Evolutionary conservation across 352 stramenopile species (phyloP).

Genomic region (Phytophthora pluvialis): DNA sequence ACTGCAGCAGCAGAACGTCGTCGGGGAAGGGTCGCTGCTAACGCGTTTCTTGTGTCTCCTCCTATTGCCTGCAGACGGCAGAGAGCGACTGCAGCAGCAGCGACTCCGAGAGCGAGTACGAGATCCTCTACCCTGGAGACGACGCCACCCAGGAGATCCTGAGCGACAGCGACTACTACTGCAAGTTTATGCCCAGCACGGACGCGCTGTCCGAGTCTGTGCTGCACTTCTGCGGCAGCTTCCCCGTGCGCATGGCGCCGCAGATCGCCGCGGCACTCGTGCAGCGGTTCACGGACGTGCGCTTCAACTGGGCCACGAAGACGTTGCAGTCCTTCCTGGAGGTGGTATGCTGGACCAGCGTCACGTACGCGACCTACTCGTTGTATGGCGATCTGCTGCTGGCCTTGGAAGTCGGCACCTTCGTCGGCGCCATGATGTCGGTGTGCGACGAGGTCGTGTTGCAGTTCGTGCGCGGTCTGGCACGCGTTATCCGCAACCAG

Average conservation of each 20-base stretch:
- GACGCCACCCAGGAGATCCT: conserved; percentile 54
- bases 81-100: conserved; percentile 23
- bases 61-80: conserved; percentile 6
- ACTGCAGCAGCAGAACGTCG: not conserved
- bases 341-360: conserved; percentile 71
- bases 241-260: conserved; percentile 56
- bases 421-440: conserved; percentile 82
- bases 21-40: not conserved
- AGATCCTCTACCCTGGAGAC: conserved; percentile 61
- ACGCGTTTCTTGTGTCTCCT: conserved; percentile 4
- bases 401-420: conserved; percentile 72
- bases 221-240: conserved; percentile 67
- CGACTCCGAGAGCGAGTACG: conserved; percentile 64
- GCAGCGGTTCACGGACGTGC: conserved; percentile 69
- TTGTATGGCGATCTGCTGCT: conserved; percentile 64
- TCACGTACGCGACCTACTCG: conserved; percentile 69
- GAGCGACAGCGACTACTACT: conserved; percentile 58
- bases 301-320: conserved; percentile 85
- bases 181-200: conserved; percentile 53
- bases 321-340: conserved; percentile 88
- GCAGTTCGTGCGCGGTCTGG: conserved; percentile 66
- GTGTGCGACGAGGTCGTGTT: conserved; percentile 81
- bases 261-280: conserved; percentile 58
- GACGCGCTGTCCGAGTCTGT: conserved; percentile 62
- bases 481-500: conserved; percentile 77